These are phyloP conservation scores for Leptosphaerulina australis DNA, from an alignment of 2,329 filamentous ascomycete genomes.

Conservation along the genomic window DNA sequence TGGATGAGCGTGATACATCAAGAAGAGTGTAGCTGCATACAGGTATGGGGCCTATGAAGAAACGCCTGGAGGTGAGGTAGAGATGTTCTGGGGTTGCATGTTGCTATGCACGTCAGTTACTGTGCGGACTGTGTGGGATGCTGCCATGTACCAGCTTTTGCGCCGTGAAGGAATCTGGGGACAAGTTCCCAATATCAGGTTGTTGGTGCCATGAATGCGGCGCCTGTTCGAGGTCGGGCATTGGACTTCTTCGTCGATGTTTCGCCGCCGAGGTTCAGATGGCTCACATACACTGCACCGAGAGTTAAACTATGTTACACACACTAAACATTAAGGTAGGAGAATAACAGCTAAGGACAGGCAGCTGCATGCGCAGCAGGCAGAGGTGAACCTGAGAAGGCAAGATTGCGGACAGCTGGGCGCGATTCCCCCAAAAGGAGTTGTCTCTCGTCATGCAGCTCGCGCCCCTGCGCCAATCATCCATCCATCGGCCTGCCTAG, in stretches of 20 bases:
- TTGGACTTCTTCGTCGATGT: constrained; percentile 30
- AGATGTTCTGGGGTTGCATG: constrained; percentile 67
- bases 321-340: constrained; percentile 24
- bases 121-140: neutral
- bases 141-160: constrained; percentile 55
- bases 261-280: constrained; percentile 23
- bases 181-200: constrained; percentile 45
- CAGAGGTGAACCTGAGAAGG: constrained; percentile 18
- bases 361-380: constrained; percentile 26
- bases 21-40: constrained; percentile 30
- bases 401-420: constrained; percentile 17
- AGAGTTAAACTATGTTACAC: constrained; percentile 21
- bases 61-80: constrained; percentile 65
- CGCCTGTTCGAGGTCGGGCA: constrained; percentile 32
- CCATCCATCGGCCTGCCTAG: constrained; percentile 11
- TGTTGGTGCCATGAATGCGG: constrained; percentile 44
- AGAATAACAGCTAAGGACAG: constrained; percentile 20
- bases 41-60: constrained; percentile 70
- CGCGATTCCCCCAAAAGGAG: constrained; percentile 13
- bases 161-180: constrained; percentile 60
- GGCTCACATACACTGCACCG: constrained; percentile 20
- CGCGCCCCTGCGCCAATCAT: constrained; percentile 36
- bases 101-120: constrained; percentile 50
- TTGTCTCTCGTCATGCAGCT: constrained; percentile 30
- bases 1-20: constrained; percentile 21